These are phyloP conservation scores for Sporothrix brasiliensis DNA, from an alignment of 2,329 filamentous ascomycete species.

Conservation along the genomic window DNA sequence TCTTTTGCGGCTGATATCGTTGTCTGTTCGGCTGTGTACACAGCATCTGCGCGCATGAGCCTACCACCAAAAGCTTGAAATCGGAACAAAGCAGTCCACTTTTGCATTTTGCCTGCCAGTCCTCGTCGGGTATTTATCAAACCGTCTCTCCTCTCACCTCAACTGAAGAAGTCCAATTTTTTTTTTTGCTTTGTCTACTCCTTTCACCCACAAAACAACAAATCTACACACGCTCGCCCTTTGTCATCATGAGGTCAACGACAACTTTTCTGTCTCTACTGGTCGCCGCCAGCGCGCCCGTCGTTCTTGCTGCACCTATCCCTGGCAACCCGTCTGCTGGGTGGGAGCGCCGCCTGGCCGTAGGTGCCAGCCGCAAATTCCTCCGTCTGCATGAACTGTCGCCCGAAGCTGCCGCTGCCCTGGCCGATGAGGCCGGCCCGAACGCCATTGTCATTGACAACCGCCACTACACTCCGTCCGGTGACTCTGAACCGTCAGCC, in stretches of 20 bases:
- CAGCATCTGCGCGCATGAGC: no score
- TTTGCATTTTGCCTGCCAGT: not conserved
- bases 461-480: slow-evolving; percentile 31
- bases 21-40: not conserved
- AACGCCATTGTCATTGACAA: slow-evolving; percentile 32
- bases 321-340: not conserved
- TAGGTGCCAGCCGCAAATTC: slow-evolving; percentile 3
- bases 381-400: slow-evolving; percentile 15
- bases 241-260: slow-evolving; percentile 29
- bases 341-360: slow-evolving; percentile 26
- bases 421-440: slow-evolving; percentile 16
- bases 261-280: slow-evolving; percentile 28
- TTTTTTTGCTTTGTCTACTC: not conserved
- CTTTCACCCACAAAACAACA: not conserved
- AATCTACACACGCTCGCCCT: not conserved
- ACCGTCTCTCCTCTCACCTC: not conserved
- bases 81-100: not conserved
- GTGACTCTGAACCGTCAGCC: slow-evolving; percentile 15
- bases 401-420: slow-evolving; percentile 24
- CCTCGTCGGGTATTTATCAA: slow-evolving; percentile 4
- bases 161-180: no score
- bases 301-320: slow-evolving; percentile 27
- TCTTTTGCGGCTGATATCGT: slow-evolving; percentile 10
- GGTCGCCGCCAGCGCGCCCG: slow-evolving; percentile 26
- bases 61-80: not conserved